These are phyloP conservation scores for Berberis thunbergii DNA, from an alignment of 164 flowering plant species.

Conservation along the genomic window DNA sequence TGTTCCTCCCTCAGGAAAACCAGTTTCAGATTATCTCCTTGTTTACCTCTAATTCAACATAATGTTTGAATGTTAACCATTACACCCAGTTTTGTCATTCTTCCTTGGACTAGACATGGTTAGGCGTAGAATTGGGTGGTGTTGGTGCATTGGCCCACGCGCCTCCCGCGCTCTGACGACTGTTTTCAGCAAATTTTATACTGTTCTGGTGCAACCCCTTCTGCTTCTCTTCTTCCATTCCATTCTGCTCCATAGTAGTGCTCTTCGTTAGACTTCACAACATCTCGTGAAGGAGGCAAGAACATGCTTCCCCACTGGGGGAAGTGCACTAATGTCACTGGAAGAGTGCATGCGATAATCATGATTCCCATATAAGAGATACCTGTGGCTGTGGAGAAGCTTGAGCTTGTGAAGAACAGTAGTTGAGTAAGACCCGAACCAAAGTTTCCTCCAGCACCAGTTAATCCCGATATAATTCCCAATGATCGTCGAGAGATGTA, in stretches of 20 bases:
- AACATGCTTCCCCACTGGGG: constrained; percentile 95
- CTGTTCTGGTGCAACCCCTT: constrained; percentile 50
- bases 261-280: constrained; percentile 31
- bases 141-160: constrained; percentile 41
- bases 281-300: constrained; percentile 38
- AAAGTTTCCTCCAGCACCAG: constrained; percentile 80
- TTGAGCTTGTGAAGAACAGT: constrained; percentile 50
- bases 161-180: constrained; percentile 52
- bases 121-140: constrained; percentile 22
- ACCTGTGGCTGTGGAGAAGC: constrained; percentile 41
- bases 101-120: not conserved
- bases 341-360: constrained; percentile 50
- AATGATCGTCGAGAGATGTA: constrained; percentile 66
- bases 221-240: constrained; percentile 53
- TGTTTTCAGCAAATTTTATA: constrained; percentile 67
- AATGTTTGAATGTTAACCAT: not conserved
- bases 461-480: constrained; percentile 66
- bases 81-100: not conserved
- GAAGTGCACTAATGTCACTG: constrained; percentile 50
- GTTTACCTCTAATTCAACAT: too few species aligned
- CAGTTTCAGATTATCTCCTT: not conserved
- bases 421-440: constrained; percentile 66
- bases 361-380: constrained; percentile 61
- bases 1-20: not conserved
- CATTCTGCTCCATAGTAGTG: constrained; percentile 52